These are phyloP conservation scores for Ramichloridium luteum DNA, from an alignment of 2,329 filamentous ascomycete genomes.

Conservation along the genomic window DNA sequence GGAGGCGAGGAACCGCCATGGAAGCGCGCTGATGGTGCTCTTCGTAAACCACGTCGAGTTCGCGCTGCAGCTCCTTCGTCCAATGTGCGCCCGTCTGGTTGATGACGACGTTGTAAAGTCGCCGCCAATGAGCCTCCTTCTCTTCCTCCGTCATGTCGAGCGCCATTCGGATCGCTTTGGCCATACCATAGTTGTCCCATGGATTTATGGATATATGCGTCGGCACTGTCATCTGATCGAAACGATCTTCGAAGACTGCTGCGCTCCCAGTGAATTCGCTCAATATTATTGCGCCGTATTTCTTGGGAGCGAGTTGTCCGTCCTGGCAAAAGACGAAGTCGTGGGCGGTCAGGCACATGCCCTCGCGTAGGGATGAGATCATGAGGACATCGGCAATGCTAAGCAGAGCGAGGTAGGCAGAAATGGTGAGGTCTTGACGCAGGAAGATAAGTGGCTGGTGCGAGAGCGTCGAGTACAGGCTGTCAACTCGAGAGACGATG, in stretches of 20 bases:
- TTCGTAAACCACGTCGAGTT: constrained; percentile 63
- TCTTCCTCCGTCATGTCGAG: constrained; percentile 69
- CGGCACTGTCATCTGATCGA: constrained; percentile 27
- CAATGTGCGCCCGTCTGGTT: constrained; percentile 76
- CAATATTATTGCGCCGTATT: constrained; percentile 77
- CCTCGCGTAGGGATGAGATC: constrained; percentile 89
- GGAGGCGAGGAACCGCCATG: constrained; percentile 74
- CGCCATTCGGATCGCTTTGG: constrained; percentile 71
- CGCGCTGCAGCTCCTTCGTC: constrained; percentile 62
- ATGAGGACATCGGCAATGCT: constrained; percentile 84
- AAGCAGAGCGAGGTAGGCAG: constrained; percentile 83
- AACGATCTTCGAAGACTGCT: constrained; percentile 67
- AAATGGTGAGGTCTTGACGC: constrained; percentile 86
- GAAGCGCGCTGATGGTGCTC: constrained; percentile 78
- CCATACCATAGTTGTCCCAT: constrained; percentile 75
- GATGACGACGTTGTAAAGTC: constrained; percentile 60
- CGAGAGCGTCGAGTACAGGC: constrained; percentile 75
- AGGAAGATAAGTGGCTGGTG: constrained; percentile 90
- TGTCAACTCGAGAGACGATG: constrained; percentile 90
- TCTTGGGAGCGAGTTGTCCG: constrained; percentile 61
- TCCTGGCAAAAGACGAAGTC: constrained; percentile 93
- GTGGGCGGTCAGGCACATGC: constrained; percentile 93
- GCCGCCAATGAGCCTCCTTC: constrained; percentile 61
- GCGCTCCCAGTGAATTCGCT: constrained; percentile 93
- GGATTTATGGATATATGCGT: constrained; percentile 65